Evolutionary conservation across 2,329 filamentous ascomycete genomes (phyloP), one percentile per base, ranked within the genome.

Genomic region (Macrophomina pseudophaseolina): DNA sequence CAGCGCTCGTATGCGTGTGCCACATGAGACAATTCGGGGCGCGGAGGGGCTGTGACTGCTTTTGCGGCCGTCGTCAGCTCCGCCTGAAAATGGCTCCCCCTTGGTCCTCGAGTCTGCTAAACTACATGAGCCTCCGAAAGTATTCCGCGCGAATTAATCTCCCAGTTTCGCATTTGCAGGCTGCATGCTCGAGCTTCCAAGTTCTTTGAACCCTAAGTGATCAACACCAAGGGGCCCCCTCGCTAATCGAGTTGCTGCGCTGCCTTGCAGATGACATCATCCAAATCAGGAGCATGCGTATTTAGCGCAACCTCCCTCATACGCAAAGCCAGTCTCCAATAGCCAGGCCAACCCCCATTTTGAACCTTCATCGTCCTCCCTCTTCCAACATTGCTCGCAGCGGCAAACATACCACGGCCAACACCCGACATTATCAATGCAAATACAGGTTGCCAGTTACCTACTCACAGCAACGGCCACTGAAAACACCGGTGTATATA

Each of bases 71-170:
- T 62, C 58, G 58, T 62, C 58, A 40, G 58, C 58, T 14, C 58
- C 12, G 14, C 30, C 56, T 18, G n/a, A 60, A 60, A 60, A 60
- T 60, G n/a, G 18, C 56, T 60, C 56, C 56, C 56, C 56, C 56
- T 60, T 60, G 28, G 30, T 5, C 44, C 32, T 38, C 23, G 18
- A n/a, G 44, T 33, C 11, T 52, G n/a, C 60, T 44, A 14, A 42
- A 53, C 2, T 28, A 18, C 23, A 32, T 35, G 42, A 14, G 11
- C 60, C 2, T 64, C 48, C 60, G 60, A 64, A 52, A 4, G 40
- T 49, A 49, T 38, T 49, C 58, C 58, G 58, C 58, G 58, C 58
- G 58, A 38, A 62, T 62, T 62, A 62, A 62, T 62, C 33, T 62
- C 44, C 40, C 4, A 28, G 30, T n/a, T 6, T 46, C 16, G 58